Percentiles rank a stretch among this genome's conserved stretches.
Conservation (phyloP, 2,329 filamentous ascomycete species). For the Pyrenophora tritici-repentis region DNA sequence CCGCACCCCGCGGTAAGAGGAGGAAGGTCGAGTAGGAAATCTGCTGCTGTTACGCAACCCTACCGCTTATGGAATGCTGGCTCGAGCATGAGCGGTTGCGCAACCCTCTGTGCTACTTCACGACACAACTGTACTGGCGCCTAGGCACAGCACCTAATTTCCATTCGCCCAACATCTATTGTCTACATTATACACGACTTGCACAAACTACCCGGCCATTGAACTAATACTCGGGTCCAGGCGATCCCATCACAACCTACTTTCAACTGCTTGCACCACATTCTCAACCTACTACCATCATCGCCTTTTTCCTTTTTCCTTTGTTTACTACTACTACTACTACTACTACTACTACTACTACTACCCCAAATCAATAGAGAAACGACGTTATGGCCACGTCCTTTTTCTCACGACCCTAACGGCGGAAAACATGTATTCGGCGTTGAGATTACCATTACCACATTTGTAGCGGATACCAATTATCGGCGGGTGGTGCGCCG, state of each 20-base stretch:
- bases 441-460: conserved; percentile 8
- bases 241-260: conserved; percentile 42
- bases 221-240: conserved; percentile 41
- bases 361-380: conserved; percentile 6
- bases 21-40: conserved; percentile 66
- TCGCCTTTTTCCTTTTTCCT: conserved; percentile 30
- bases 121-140: conserved; percentile 25
- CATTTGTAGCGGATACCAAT: conserved; percentile 13
- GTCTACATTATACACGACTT: conserved; percentile 9
- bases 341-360: conserved; percentile 17
- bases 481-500: conserved; percentile 1
- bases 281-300: conserved; percentile 9
- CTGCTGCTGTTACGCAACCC: conserved; percentile 22
- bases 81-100: conserved; percentile 31
- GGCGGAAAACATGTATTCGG: conserved; percentile 14
- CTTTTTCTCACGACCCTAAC: conserved; percentile 10
- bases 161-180: conserved; percentile 8
- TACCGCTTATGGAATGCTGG: conserved; percentile 11
- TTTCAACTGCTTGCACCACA: conserved; percentile 18
- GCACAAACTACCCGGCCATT: conserved; percentile 16
- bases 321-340: conserved; percentile 24
- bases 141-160: conserved; percentile 23
- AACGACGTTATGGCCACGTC: conserved; percentile 17
- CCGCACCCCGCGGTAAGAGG: conserved; percentile 90
- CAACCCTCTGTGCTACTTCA: conserved; percentile 31